Percentiles rank a stretch among this genome's conserved stretches.
Evolutionary conservation across 768 basidiomycete genomes (phyloP).

Genomic region (Trametes meyenii): DNA sequence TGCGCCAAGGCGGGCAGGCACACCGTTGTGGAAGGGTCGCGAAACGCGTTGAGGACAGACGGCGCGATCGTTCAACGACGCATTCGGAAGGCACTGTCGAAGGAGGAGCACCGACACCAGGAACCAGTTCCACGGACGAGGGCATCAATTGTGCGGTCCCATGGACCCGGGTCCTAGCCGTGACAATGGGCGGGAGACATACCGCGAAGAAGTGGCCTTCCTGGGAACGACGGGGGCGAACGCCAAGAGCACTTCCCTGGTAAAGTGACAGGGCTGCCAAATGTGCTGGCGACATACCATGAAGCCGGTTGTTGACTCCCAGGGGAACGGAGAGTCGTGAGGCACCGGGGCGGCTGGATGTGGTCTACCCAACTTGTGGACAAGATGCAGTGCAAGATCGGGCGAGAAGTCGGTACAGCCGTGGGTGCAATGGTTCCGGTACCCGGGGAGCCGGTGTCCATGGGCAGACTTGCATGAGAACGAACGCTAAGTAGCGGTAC

Average conservation of each 20-base stretch:
- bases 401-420: no score
- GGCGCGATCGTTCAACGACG: background rate
- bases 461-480: no score
- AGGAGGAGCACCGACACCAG: background rate
- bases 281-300: background rate
- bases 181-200: background rate
- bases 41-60: background rate
- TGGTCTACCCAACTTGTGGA: background rate
- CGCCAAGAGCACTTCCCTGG: background rate
- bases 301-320: background rate
- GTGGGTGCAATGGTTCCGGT: no score
- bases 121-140: constrained; percentile 12
- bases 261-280: background rate
- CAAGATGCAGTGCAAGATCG: background rate
- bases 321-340: background rate
- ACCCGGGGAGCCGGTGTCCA: no score
- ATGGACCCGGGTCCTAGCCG: constrained; percentile 4
- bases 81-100: background rate
- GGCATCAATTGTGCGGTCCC: background rate
- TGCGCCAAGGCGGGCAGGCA: background rate
- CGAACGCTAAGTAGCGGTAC: no score
- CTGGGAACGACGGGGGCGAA: background rate
- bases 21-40: background rate
- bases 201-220: background rate
- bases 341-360: background rate